Evolutionary conservation across 1,284 basidiomycete species (phyloP), one percentile per base, ranked within the genome.

Genomic region (Cryptococcus sp.): DNA sequence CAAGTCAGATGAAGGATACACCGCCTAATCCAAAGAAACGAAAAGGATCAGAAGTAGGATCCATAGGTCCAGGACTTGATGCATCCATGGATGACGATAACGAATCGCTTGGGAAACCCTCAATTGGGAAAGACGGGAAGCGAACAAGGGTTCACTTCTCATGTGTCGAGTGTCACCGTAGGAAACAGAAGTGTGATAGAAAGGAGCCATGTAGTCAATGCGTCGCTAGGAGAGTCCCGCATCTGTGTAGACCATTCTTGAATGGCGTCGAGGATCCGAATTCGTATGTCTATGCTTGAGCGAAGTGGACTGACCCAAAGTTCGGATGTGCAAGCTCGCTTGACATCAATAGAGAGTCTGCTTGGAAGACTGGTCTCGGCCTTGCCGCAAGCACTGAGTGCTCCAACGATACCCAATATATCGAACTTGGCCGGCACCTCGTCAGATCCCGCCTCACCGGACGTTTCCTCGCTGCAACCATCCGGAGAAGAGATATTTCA

Each of bases 241-340:
- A 77, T 56, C 67, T 77, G 2, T 77, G 76, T 44, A 56, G 76
- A 41, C 74, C 74, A 3, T 77, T 77, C 62, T 59, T 77, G 32
- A 76, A 77, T 53, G 76, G 76, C n/a, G 73, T 73, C 10, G 74
- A 76, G 46, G 74, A 76, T 56, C 72, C 74, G 3, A 68, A 67
- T 34, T 62, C 63, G 74, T 74, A 50, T 63, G 71, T 72, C 18
- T 11, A 31, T n/a, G 10, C 32, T 37, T 7, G 36, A 1, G n/a
- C 14, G 34, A 22, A 19, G 22, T 13, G 21, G 23, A 28, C 16
- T 47, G 36, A 19, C 14, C 31, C 73, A 72, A 13, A 72, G 70
- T 49, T 64, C 73, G 25, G 75, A 76, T 40, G 71, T 77, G 7
- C 67, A 73, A 47, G 62, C 66, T 4, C 64, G 76, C 2, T 62